These are phyloP conservation scores for Fraxinus excelsior DNA, from an alignment of 257 asterid species.

Conservation along the genomic window DNA sequence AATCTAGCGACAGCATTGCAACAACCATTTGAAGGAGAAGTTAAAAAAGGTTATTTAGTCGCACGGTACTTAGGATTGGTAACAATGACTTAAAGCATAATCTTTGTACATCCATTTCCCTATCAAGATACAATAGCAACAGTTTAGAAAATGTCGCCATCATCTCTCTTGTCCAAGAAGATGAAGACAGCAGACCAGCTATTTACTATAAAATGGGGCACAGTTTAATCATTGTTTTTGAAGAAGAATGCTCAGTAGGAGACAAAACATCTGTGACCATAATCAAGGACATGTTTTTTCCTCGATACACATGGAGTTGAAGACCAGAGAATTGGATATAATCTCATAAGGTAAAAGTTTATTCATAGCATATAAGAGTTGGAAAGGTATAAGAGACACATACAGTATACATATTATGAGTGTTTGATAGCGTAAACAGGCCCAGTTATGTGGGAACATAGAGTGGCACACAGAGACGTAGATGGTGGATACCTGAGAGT, in stretches of 20 bases:
- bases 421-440: neutral
- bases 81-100: neutral
- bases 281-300: neutral
- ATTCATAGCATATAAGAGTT: neutral
- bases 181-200: neutral
- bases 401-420: neutral
- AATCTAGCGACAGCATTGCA: neutral
- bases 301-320: neutral
- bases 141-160: neutral
- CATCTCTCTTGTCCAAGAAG: neutral
- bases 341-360: neutral
- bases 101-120: neutral
- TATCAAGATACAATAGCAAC: neutral
- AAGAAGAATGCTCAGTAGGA: neutral
- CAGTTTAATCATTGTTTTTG: neutral
- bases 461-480: slow-evolving; percentile 10
- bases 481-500: slow-evolving; percentile 46
- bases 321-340: neutral
- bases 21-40: neutral
- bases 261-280: neutral
- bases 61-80: neutral
- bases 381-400: neutral
- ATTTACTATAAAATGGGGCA: neutral
- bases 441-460: neutral
- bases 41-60: neutral